phyloP scores from a whole-genome alignment of 805 yeast species.

The Candida sakaeoensis region DNA sequence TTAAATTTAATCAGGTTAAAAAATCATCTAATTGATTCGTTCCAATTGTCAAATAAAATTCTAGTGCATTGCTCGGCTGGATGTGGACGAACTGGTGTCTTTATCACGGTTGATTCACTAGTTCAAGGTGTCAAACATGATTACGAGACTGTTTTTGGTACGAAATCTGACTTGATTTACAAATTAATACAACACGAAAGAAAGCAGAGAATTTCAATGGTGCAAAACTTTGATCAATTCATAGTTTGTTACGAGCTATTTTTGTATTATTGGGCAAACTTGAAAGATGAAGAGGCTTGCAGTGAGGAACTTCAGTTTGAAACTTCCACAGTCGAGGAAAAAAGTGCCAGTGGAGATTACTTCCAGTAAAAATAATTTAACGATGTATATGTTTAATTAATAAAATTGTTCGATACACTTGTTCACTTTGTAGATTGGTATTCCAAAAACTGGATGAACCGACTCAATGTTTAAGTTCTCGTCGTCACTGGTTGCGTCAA shows the following conservation, averaged over 20 bases:
- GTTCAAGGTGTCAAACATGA: slow-evolving; percentile 20
- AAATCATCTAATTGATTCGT: slow-evolving; percentile 17
- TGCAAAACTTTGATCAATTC: slow-evolving; percentile 74
- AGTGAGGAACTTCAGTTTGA: background rate
- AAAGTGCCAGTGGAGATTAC: background rate
- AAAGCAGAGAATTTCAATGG: slow-evolving; percentile 78
- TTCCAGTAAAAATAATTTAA: background rate
- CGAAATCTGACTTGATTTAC: slow-evolving; percentile 51
- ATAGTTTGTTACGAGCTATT: slow-evolving; percentile 68
- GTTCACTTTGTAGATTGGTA: slow-evolving; percentile 15
- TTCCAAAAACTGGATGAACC: slow-evolving; percentile 27
- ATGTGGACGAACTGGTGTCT: slow-evolving; percentile 57
- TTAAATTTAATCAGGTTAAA: slow-evolving; percentile 31
- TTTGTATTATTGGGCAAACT: slow-evolving; percentile 17
- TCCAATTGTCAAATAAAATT: slow-evolving; percentile 12
- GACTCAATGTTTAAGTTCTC: slow-evolving; percentile 15
- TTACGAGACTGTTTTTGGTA: background rate
- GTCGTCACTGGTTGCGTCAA: slow-evolving; percentile 11
- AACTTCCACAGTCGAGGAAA: background rate
- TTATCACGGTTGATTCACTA: slow-evolving; percentile 43
- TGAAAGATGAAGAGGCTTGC: background rate
- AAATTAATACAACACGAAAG: slow-evolving; percentile 64
- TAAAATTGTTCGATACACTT: slow-evolving; percentile 5
- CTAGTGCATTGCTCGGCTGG: slow-evolving; percentile 60
- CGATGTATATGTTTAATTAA: background rate